These are phyloP conservation scores for Phytophthora cryptogea DNA, from an alignment of 352 stramenopile species.

Conservation along the genomic window DNA sequence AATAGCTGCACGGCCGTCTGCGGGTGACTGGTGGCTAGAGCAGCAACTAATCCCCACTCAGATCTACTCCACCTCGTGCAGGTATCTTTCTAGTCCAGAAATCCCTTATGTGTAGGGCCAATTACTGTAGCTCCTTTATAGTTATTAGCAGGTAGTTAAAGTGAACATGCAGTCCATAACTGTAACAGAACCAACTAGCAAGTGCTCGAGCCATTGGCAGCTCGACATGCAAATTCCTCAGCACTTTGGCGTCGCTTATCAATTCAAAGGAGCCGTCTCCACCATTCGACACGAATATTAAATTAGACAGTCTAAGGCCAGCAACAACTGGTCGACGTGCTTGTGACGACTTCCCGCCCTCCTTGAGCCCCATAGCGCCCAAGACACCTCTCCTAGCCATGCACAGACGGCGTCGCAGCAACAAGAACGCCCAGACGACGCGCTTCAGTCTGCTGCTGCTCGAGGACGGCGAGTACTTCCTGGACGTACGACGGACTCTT, in stretches of 20 bases:
- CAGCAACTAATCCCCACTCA: neutral
- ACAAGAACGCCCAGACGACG: constrained; percentile 45
- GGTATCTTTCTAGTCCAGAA: constrained; percentile 10
- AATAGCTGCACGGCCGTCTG: constrained; percentile 34
- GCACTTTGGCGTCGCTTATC: too few species aligned
- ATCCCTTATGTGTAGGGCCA: too few species aligned
- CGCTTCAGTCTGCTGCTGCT: constrained; percentile 92
- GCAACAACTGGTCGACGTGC: neutral
- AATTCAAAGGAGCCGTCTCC: neutral
- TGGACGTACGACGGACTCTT: constrained; percentile 61
- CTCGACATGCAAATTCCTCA: constrained; percentile 3
- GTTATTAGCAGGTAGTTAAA: constrained; percentile 7
- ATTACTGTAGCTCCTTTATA: too few species aligned
- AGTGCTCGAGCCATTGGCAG: constrained; percentile 13
- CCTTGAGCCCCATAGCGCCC: neutral
- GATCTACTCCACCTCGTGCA: constrained; percentile 6
- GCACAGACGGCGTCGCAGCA: constrained; percentile 31
- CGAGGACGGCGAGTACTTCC: constrained; percentile 92
- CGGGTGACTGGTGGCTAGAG: constrained; percentile 15
- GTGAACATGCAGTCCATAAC: constrained; percentile 7
- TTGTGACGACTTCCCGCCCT: neutral
- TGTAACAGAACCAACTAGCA: constrained; percentile 1
- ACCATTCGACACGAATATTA: neutral
- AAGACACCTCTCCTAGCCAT: constrained; percentile 10
- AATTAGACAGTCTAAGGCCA: neutral